These are phyloP conservation scores for Diaporthe citri DNA, from an alignment of 2,329 filamentous ascomycete genomes.

Conservation along the genomic window DNA sequence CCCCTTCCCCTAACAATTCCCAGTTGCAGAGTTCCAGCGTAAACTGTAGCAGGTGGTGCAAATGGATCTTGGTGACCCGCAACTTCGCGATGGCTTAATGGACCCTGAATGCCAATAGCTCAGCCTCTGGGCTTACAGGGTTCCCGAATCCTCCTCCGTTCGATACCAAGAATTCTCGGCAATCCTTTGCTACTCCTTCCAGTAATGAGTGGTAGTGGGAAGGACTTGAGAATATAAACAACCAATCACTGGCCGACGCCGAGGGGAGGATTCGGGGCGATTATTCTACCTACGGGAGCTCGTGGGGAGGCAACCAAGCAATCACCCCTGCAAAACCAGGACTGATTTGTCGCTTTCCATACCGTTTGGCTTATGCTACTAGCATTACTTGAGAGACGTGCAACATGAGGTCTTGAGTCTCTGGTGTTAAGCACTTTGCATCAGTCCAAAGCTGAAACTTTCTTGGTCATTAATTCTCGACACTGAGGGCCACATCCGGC, in stretches of 20 bases:
- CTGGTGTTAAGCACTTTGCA: neutral
- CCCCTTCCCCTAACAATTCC: neutral
- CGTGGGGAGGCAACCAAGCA: neutral
- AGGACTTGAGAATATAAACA: neutral
- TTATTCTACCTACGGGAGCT: neutral
- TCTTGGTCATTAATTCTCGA: neutral
- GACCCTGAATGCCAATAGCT: neutral
- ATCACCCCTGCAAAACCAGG: neutral
- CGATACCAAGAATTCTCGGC: neutral
- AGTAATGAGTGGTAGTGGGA: neutral
- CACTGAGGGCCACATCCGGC: too few species aligned
- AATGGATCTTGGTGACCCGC: neutral
- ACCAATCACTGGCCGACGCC: neutral
- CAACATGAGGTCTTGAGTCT: neutral
- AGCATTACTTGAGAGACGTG: fast-evolving
- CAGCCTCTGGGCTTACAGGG: neutral
- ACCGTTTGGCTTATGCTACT: neutral
- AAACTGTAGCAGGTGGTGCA: neutral
- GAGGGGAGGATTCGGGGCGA: neutral
- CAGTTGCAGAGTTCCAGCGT: neutral
- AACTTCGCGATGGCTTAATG: neutral
- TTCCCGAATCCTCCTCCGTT: neutral
- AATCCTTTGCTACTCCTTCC: neutral
- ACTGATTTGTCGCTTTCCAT: neutral
- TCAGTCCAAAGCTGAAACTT: neutral